Percentiles rank a stretch among this genome's conserved stretches.
These are phyloP conservation scores for Lactifluus piperatus DNA, from an alignment of 768 basidiomycete genomes.

Conservation along the genomic window DNA sequence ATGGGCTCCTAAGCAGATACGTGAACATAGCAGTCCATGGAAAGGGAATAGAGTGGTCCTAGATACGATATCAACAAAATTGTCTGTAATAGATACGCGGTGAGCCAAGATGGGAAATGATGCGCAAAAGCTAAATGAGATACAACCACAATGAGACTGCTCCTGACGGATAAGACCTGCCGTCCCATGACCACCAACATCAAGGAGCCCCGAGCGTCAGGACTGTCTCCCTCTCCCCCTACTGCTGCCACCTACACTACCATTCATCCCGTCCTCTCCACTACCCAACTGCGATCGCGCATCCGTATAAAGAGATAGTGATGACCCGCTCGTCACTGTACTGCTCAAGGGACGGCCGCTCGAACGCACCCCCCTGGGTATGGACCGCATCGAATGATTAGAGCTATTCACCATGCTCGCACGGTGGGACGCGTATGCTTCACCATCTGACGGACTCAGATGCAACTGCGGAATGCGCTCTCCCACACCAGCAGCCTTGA, in stretches of 20 bases:
- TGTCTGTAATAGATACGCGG: conserved; percentile 1
- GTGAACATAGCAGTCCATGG: not conserved
- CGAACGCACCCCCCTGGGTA: not conserved
- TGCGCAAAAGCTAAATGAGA: conserved; percentile 13
- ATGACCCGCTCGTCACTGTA: conserved; percentile 12
- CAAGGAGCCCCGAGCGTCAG: not conserved
- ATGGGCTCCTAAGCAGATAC: conserved; percentile 1
- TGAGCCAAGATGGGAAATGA: not conserved
- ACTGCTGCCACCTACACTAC: not conserved
- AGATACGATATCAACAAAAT: conserved; percentile 5
- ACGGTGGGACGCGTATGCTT: conserved; percentile 5
- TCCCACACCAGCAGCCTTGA: conserved; percentile 6
- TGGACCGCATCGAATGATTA: not conserved
- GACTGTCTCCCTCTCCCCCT: not conserved
- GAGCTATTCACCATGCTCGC: conserved; percentile 14
- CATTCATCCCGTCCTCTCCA: conserved; percentile 10
- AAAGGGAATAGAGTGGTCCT: conserved; percentile 2
- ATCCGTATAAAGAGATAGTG: conserved; percentile 17
- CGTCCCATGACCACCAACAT: not conserved
- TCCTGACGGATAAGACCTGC: not conserved
- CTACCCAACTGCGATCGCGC: conserved; percentile 14
- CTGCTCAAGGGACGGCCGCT: conserved; percentile 3
- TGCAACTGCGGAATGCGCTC: conserved; percentile 9
- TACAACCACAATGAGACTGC: conserved; percentile 9
- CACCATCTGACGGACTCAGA: not conserved